These are phyloP conservation scores for Yarrowia divulgata DNA, from an alignment of 805 yeast species.

Conservation along the genomic window DNA sequence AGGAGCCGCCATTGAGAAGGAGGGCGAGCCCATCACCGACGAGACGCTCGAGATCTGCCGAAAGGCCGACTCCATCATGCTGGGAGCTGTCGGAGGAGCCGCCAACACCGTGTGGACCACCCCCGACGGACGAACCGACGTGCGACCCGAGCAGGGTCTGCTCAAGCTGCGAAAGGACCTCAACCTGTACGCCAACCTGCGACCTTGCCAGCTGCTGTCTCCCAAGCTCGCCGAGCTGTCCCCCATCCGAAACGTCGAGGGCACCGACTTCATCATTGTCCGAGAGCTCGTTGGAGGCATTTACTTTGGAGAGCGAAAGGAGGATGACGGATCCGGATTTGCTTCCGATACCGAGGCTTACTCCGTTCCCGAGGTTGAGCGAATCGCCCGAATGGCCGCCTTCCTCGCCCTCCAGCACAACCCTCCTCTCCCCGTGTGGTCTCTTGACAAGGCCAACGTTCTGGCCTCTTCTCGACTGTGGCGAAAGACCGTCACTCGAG, in stretches of 20 bases:
- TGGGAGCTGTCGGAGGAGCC: constrained; percentile 99
- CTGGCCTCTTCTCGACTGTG: constrained; percentile 95
- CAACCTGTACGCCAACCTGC: constrained; percentile 90
- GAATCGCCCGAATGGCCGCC: constrained; percentile 98
- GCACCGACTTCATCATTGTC: constrained; percentile 91
- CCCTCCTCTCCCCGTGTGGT: constrained; percentile 96
- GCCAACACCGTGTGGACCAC: constrained; percentile 84
- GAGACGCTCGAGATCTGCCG: constrained; percentile 84
- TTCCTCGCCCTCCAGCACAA: constrained; percentile 89
- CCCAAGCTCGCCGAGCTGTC: constrained; percentile 84
- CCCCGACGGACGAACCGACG: constrained; percentile 88
- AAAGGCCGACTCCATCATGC: constrained; percentile 88
- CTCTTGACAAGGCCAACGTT: constrained; percentile 96
- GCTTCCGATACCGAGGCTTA: constrained; percentile 96
- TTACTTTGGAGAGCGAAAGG: constrained; percentile 94
- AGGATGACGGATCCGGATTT: constrained; percentile 83
- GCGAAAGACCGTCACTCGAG: constrained; percentile 91
- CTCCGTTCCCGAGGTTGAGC: constrained; percentile 87
- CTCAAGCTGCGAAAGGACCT: constrained; percentile 93
- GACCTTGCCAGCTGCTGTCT: constrained; percentile 94
- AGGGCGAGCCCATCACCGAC: constrained; percentile 90
- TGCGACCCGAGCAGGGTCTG: constrained; percentile 97
- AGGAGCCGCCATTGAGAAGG: constrained; percentile 98
- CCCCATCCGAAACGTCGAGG: constrained; percentile 86
- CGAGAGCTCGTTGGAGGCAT: constrained; percentile 98